Evolutionary conservation across 2,329 filamentous ascomycete genomes (phyloP), one percentile per base, ranked within the genome.

Genomic region (Penicillium sp.): DNA sequence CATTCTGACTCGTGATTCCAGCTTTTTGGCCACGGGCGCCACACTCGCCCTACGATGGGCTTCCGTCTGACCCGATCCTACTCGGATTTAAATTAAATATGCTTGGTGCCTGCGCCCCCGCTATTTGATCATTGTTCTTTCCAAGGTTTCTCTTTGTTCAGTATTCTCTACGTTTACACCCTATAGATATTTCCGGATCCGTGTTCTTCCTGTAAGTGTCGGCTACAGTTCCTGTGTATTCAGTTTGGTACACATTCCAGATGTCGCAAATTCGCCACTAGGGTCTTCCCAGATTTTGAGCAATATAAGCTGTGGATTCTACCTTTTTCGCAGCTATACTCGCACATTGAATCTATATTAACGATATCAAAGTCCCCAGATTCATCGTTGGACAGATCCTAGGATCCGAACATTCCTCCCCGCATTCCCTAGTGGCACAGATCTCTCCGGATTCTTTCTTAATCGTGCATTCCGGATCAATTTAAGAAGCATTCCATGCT

Each of bases 401-500:
- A 8, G 19, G 7, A 44, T 24, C 31, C 26, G 29, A n/a, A 52
- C 60, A 62, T 60, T 55, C 58, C 58, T 61, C 56, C 57, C 55
- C 58, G 55, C 63, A 64, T 64, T 65, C 62, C 11, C 35, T 26
- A 53, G 52, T 59, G 49, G 52, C 62, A 57, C 56, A 27, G 57
- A 62, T 62, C 55, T 22, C 31, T 33, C 55, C 57, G 55, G 54
- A 62, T 58, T 58, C 60, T 47, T 55, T 35, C 26, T 55, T 31
- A 26, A 19, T 37, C 29, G 50, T 47, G 55, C 64, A 66, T 66
- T 65, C 64, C 54, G 27, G 43, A 54, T 59, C 50, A 35, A 35
- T 27, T 27, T 29, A 22, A 52, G 61, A 59, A 61, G 57, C 56
- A 62, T 60, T 57, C 51, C 44, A 42, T 62, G 55, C 63, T 56